Evolutionary conservation across 2,329 filamentous ascomycete species (phyloP).

Genomic region (Colletotrichum lupini): DNA sequence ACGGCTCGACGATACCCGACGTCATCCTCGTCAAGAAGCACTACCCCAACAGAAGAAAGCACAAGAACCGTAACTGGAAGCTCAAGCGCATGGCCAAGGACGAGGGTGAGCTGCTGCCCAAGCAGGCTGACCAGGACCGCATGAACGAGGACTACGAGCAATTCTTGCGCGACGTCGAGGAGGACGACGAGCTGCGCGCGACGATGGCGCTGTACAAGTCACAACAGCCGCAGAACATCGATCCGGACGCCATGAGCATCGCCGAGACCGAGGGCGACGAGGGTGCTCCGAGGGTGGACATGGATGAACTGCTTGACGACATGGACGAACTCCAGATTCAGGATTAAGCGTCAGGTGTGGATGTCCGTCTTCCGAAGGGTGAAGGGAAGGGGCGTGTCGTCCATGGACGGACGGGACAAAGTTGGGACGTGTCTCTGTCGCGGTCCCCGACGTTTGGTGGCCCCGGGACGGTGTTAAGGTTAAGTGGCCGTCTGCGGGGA

Average conservation of each 20-base stretch:
- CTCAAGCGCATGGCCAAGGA: conserved; percentile 94
- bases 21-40: conserved; percentile 97
- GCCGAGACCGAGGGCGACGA: conserved; percentile 73
- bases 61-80: conserved; percentile 87
- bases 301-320: conserved; percentile 89
- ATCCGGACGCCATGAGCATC: conserved; percentile 74
- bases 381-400: neutral
- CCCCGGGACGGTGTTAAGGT: conserved; percentile 11
- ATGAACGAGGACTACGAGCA: conserved; percentile 96
- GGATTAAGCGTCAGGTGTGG: conserved; percentile 48
- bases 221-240: conserved; percentile 60
- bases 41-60: conserved; percentile 88
- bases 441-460: neutral
- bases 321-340: conserved; percentile 88
- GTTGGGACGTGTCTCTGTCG: neutral
- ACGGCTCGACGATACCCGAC: conserved; percentile 85
- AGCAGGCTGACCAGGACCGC: conserved; percentile 87
- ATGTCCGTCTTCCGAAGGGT: neutral
- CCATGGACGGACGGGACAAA: neutral
- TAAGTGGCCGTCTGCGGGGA: conserved; percentile 29
- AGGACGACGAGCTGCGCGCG: conserved; percentile 87
- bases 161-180: conserved; percentile 97
- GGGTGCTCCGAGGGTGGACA: conserved; percentile 75
- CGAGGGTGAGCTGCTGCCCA: conserved; percentile 85
- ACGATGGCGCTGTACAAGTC: conserved; percentile 90